Evolutionary conservation across 257 asterid genomes (phyloP).

Genomic region (Gentiana dahurica): DNA sequence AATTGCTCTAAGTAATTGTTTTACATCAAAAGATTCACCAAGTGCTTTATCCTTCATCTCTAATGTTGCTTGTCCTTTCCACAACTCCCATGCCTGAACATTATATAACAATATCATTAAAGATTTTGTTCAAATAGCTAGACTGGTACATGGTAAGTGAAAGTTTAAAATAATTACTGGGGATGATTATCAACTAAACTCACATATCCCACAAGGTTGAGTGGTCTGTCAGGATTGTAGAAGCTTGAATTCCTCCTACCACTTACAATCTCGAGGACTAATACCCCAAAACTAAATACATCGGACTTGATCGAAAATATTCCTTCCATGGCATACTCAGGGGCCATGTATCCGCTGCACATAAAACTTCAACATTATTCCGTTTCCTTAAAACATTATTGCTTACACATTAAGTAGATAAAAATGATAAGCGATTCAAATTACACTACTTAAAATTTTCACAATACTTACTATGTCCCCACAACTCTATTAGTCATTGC

Average conservation of each 20-base stretch:
- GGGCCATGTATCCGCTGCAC: constrained; percentile 67
- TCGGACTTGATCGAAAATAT: constrained; percentile 53
- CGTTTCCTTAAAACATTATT: too few relatives aligned
- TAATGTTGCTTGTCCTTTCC: constrained; percentile 25
- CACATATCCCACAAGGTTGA: constrained; percentile 49
- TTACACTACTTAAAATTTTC: neutral
- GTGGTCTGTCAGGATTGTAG: constrained; percentile 30
- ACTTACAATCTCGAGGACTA: constrained; percentile 45
- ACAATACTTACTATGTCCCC: constrained; percentile 46
- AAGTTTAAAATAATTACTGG: too few relatives aligned
- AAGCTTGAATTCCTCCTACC: constrained; percentile 41
- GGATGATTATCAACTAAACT: constrained; percentile 9
- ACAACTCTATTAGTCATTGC: constrained; percentile 43
- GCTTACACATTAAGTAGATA: too few relatives aligned
- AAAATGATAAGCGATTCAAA: too few relatives aligned
- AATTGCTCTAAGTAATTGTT: constrained; percentile 29
- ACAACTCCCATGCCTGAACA: constrained; percentile 44
- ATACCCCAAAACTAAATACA: constrained; percentile 50
- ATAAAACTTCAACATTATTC: neutral
- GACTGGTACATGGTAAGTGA: too few relatives aligned
- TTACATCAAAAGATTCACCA: constrained; percentile 17
- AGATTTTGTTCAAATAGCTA: too few relatives aligned
- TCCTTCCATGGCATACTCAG: constrained; percentile 63
- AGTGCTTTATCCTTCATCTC: constrained; percentile 37
- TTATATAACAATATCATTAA: too few relatives aligned